A percentile compares a stretch with the other conserved stretches of the same genome.
Conservation (phyloP, 2,329 filamentous ascomycete genomes). For the Metarhizium humberi region DNA sequence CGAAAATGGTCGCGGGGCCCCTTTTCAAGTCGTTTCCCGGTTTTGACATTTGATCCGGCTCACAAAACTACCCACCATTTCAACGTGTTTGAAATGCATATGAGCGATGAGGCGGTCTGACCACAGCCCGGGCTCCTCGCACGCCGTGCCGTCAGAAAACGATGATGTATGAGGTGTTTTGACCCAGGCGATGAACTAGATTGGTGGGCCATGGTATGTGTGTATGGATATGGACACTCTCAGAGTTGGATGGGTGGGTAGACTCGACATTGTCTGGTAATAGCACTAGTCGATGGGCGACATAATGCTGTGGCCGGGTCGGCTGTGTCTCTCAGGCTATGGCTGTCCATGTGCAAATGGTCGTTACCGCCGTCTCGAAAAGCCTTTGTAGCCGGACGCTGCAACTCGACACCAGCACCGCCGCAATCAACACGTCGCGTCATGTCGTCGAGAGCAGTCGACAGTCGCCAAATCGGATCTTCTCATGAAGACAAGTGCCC, state of each 20-base stretch:
- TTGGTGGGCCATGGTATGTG: background rate
- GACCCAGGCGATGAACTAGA: background rate
- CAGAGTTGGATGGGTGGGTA: background rate
- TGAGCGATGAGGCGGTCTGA: background rate
- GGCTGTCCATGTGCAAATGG: background rate
- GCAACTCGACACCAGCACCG: background rate
- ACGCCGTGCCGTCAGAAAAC: background rate
- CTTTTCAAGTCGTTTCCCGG: background rate
- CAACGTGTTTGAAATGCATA: background rate
- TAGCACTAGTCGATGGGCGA: background rate
- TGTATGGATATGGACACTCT: background rate
- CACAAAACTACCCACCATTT: background rate
- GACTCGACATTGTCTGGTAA: background rate
- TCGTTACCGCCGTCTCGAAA: background rate
- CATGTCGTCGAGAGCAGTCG: background rate
- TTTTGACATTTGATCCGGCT: background rate
- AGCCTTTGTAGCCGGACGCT: background rate
- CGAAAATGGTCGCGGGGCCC: background rate
- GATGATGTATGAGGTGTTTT: background rate
- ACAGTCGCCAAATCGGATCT: conserved; percentile 3
- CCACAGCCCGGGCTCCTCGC: conserved; percentile 1
- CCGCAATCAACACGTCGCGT: background rate
- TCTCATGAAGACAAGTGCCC: background rate
- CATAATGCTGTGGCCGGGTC: background rate
- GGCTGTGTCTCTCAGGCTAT: too few species aligned